Percentiles rank a stretch among this genome's conserved stretches.
These are phyloP conservation scores for Penicillium psychrosexuale DNA, from an alignment of 2,329 filamentous ascomycete genomes.

Conservation along the genomic window DNA sequence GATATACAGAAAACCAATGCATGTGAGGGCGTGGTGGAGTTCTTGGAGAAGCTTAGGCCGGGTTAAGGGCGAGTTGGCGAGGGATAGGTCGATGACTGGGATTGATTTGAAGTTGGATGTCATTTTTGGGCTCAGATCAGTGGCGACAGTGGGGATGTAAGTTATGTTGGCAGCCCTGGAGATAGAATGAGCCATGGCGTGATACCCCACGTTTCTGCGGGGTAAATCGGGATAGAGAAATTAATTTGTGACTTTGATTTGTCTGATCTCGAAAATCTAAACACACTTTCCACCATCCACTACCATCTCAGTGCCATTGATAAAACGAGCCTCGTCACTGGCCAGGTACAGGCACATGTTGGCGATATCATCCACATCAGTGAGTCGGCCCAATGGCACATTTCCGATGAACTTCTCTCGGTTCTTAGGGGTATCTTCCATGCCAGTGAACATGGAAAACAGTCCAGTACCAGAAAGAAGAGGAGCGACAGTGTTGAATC, in stretches of 20 bases:
- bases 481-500: constrained; percentile 69
- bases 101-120: constrained; percentile 31
- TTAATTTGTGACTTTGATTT: background rate
- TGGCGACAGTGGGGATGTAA: background rate
- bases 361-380: constrained; percentile 60
- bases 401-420: constrained; percentile 44
- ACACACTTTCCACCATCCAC: constrained; percentile 56
- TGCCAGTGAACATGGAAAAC: constrained; percentile 46
- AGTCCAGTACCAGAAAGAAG: constrained; percentile 66
- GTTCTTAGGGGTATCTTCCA: constrained; percentile 47
- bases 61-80: background rate
- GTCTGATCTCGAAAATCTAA: constrained; percentile 10
- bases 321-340: constrained; percentile 67
- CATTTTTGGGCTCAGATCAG: background rate
- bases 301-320: constrained; percentile 69
- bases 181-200: background rate
- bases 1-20: constrained; percentile 28
- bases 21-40: constrained; percentile 18
- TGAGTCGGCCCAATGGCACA: constrained; percentile 44
- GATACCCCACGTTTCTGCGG: background rate
- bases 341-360: constrained; percentile 69
- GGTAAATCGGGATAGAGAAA: background rate
- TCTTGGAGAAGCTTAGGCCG: constrained; percentile 16
- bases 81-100: constrained; percentile 51
- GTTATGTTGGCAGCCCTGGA: background rate